phyloP scores from a whole-genome alignment of 495 filamentous ascomycete species.

The Penicillium roqueforti region DNA sequence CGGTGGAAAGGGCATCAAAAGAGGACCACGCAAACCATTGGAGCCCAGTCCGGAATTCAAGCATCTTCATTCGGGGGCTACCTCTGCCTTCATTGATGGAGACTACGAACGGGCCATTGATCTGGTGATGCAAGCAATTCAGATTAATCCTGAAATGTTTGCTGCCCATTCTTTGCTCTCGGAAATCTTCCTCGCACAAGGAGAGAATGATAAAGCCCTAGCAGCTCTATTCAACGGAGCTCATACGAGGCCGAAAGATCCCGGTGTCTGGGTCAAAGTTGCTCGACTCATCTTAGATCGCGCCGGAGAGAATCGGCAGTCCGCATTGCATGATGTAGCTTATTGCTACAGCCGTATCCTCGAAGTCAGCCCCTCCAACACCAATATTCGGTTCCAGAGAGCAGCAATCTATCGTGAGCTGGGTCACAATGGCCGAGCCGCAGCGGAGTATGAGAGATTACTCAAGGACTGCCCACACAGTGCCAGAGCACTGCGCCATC shows the following conservation, averaged over 20 bases:
- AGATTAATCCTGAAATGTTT: constrained; percentile 79
- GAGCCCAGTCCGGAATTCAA: constrained; percentile 75
- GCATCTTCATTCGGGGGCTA: constrained; percentile 63
- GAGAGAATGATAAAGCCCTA: constrained; percentile 62
- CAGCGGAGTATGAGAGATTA: constrained; percentile 59
- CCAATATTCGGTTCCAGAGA: constrained; percentile 57
- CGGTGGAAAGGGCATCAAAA: constrained; percentile 48
- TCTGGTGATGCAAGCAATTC: constrained; percentile 63
- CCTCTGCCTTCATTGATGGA: constrained; percentile 61
- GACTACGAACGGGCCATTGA: constrained; percentile 61
- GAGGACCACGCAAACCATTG: constrained; percentile 65
- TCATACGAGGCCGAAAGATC: constrained; percentile 64
- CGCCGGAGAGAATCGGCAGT: constrained; percentile 48
- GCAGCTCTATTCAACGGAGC: constrained; percentile 67
- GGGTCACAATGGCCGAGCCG: constrained; percentile 53
- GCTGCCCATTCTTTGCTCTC: constrained; percentile 72
- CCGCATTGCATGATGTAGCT: constrained; percentile 51
- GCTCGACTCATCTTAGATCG: constrained; percentile 63
- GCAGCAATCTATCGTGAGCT: constrained; percentile 56
- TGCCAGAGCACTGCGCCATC: constrained; percentile 54
- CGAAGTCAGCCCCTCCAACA: constrained; percentile 53
- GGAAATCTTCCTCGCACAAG: constrained; percentile 65
- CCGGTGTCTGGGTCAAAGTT: constrained; percentile 62
- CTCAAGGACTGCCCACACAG: constrained; percentile 57
- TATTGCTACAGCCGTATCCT: constrained; percentile 71